These are phyloP conservation scores for Sphagnum fallax DNA, from an alignment of 228 moss, liverwort and hornwort genomes.

Conservation along the genomic window DNA sequence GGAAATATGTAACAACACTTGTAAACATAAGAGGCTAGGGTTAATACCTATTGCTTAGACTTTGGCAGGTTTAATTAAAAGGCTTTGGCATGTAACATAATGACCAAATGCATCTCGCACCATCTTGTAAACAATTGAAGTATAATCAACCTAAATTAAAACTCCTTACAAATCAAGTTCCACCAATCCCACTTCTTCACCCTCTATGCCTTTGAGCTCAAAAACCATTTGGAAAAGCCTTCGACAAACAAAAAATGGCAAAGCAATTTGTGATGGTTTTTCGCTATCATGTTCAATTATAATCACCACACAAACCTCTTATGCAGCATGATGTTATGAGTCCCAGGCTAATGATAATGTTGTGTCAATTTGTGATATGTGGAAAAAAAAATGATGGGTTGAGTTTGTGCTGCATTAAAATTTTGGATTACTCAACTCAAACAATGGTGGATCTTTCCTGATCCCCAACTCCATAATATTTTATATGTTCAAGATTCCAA, in stretches of 20 bases:
- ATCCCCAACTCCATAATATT: too few species aligned
- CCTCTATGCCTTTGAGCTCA: conserved; percentile 15
- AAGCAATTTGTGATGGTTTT: conserved; percentile 31
- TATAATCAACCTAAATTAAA: conserved; percentile 58
- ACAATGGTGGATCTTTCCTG: too few species aligned
- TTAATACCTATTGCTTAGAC: too few species aligned
- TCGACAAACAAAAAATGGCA: conserved; percentile 47
- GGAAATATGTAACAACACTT: too few species aligned
- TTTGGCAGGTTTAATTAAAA: conserved; percentile 13
- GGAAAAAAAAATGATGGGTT: too few species aligned
- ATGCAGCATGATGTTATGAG: background rate
- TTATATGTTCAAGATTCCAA: too few species aligned
- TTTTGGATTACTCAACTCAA: too few species aligned
- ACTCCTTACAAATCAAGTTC: conserved; percentile 26
- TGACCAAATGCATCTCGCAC: conserved; percentile 41
- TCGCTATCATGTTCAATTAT: conserved; percentile 64
- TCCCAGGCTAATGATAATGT: too few species aligned
- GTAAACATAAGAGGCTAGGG: too few species aligned
- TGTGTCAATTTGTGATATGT: too few species aligned
- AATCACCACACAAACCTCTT: conserved; percentile 37
- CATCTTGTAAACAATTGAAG: conserved; percentile 57
- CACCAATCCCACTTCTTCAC: background rate
- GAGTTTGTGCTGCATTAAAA: too few species aligned
- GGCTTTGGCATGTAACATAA: conserved; percentile 33
- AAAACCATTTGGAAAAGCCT: conserved; percentile 44